Evolutionary conservation across 2,329 filamentous ascomycete genomes (phyloP), one percentile per base, ranked within the genome.

Genomic region (Hypoxylon sp.): DNA sequence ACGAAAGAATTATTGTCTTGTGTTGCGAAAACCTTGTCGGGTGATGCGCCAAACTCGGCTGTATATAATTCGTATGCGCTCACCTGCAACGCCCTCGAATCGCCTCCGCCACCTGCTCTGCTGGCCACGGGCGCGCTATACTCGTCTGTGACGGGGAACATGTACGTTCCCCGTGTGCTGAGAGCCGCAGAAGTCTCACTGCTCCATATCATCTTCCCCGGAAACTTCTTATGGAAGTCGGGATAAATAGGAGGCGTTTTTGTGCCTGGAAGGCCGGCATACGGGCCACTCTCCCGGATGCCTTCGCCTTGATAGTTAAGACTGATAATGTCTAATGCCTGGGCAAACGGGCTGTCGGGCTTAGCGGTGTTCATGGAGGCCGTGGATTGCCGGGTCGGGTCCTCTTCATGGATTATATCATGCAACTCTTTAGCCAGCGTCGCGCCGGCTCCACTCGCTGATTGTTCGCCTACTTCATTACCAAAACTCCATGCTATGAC

Each of bases 61-160:
- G 82, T 77, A 71, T 87, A 87, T 2, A 88, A 78, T 63, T 87
- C 86, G 71, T 88, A 88, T 0, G 82, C 79, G 69, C 81, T 84
- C 29, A 87, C 83, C 2, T 81, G 75, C 11, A 66, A 24, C 3
- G 29, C 48, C 4, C 13, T 35, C 2, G 52, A 21, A 21, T 66
- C 80, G 17, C 24, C 80, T 46, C 83, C 83, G n/a, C 24, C 80
- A 42, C 83, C 83, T 0, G 76, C 74, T 0, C 76, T 75, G 19
- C 77, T 75, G 29, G 29, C 4, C n/a, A 56, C 53, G 13, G 80
- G 75, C 0, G 81, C 80, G 42, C 78, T 81, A 48, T 75, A 80
- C 42, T 74, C 78, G 6, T 59, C 67, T 0, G 81, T 81, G 1
- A 87, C 84, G 0, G 86, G 85, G 75, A 87, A 88, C 5, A 86